Percentiles rank a stretch among this genome's conserved stretches.
Evolutionary conservation across 306 rosid species (phyloP).

Genomic region (Vicia sativa): DNA sequence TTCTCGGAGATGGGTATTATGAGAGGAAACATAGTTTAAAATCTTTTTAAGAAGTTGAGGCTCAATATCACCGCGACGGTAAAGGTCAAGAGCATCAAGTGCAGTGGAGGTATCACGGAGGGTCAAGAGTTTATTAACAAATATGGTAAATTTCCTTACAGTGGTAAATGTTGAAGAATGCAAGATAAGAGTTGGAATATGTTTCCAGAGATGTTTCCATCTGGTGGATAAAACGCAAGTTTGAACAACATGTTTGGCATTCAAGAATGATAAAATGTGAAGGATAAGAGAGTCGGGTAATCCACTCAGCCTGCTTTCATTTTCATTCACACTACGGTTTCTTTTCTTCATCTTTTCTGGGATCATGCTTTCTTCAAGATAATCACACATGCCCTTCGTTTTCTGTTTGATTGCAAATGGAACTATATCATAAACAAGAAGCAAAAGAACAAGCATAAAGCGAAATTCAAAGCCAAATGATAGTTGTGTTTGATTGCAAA

Average conservation of each 20-base stretch:
- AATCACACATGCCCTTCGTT: no score
- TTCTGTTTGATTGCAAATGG: no score
- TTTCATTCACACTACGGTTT: not conserved
- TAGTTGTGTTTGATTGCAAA: no score
- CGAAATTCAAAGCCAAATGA: no score
- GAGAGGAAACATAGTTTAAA: not conserved
- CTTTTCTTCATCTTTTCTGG: not conserved
- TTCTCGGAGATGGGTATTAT: not conserved
- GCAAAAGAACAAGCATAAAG: not conserved
- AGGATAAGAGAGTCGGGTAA: slow-evolving; percentile 31
- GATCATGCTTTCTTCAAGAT: not conserved
- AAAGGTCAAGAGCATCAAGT: not conserved
- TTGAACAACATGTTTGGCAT: not conserved
- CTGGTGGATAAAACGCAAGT: slow-evolving; percentile 33
- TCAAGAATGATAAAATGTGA: slow-evolving; percentile 24
- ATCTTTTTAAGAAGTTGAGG: not conserved
- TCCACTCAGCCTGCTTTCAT: not conserved
- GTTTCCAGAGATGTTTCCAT: slow-evolving; percentile 35
- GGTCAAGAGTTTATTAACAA: not conserved
- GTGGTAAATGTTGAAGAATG: not conserved
- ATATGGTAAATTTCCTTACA: not conserved
- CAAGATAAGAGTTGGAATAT: not conserved
- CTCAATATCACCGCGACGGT: not conserved
- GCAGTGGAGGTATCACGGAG: not conserved
- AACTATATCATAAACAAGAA: no score